phyloP scores from a whole-genome alignment of 805 yeast species.

The Schwanniomyces sp. region DNA sequence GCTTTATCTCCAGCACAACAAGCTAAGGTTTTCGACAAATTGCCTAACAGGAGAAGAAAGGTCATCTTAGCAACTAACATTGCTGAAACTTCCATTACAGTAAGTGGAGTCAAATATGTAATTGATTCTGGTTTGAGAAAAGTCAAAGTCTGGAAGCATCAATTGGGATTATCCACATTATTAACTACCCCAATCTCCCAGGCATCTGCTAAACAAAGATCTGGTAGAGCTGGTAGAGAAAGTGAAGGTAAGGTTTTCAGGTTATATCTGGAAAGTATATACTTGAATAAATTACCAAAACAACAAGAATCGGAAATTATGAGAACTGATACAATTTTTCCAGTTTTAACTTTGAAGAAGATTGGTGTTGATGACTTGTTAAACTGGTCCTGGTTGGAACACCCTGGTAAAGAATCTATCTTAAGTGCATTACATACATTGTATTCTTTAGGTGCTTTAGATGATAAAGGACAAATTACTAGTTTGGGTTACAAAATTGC shows the following conservation, averaged over 20 bases:
- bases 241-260: constrained; percentile 83
- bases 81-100: constrained; percentile 97
- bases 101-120: constrained; percentile 90
- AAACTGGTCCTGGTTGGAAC: constrained; percentile 90
- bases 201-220: constrained; percentile 92
- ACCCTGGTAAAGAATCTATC: constrained; percentile 80
- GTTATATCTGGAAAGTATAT: constrained; percentile 75
- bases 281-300: constrained; percentile 51
- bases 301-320: constrained; percentile 94
- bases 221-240: constrained; percentile 99
- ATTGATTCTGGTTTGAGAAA: constrained; percentile 91
- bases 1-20: constrained; percentile 88
- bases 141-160: constrained; percentile 93
- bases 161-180: constrained; percentile 87
- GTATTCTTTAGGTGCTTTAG: constrained; percentile 75
- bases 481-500: constrained; percentile 83
- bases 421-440: constrained; percentile 75
- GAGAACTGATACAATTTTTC: constrained; percentile 81
- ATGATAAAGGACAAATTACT: constrained; percentile 76
- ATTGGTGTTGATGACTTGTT: constrained; percentile 81
- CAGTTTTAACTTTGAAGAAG: constrained; percentile 79
- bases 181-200: constrained; percentile 90
- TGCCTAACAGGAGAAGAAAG: constrained; percentile 71
- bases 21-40: constrained; percentile 68
- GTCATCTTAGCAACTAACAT: constrained; percentile 91